Base-by-base conservation (phyloP, 768 basidiomycete genomes). In the Lentinula boryana region DNA sequence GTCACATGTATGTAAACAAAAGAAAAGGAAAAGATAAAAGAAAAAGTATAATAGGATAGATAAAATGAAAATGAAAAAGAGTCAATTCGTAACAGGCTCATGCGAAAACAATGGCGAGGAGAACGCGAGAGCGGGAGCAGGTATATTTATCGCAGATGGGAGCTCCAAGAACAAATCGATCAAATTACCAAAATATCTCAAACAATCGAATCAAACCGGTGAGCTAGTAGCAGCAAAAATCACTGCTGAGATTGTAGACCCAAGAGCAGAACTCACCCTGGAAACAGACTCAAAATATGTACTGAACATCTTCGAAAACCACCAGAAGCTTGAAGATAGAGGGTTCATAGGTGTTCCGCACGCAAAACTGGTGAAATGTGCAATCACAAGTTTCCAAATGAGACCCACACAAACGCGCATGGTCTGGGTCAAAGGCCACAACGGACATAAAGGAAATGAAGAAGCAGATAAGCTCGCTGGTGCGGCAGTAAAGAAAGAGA, bases 251-350 rank as follows among this genome's bases (percentile, higher is more conserved):
- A 9, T 5, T 10, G 23, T 12, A 2, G 27, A 16, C 13, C 53
- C 40, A 7, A 23, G 35, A 5, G 33, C 23, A 2, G 61, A 57
- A 9, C 56, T 53, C 9, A 32, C 27, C 18, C 35, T 64, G 2
- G 3, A 46, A 1, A 62, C 60, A 5, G 63, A 66, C 59, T 66
- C 65, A 4, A 66, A 59, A 53, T 64, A 64, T 27, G 41, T 51
- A 50, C 35, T 48, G 52, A 33, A 27, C 31, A 41, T 18, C 15
- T 15, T 18, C 8, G 4, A 27, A 15, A 49, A 49, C 8, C 18
- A 49, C 46, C 46, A 49, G 27, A n/a, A 49, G 36, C 36, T 49
- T 1, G 46, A 49, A 15, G 46, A 49, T 49, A 27, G 15, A 49
- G 46, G 46, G 7, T 49, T 18, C 46, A 49, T 49, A 18, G 46